A percentile compares a stretch with the other conserved stretches of the same genome.
phyloP scores from a whole-genome alignment of 768 basidiomycete species.

The Rubroboletus pulcherrimus region DNA sequence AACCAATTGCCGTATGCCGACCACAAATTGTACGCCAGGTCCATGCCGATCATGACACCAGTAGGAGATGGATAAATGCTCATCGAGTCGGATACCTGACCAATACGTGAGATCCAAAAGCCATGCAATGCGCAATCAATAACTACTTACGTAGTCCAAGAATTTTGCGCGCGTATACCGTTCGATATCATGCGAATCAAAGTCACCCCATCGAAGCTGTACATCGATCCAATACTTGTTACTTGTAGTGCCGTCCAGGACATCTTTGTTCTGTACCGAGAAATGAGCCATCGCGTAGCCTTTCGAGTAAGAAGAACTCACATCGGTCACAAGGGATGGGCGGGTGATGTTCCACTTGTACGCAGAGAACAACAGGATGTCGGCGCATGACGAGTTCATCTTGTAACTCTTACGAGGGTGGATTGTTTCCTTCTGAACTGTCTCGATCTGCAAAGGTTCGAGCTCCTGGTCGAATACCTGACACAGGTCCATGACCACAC shows the following conservation, averaged over 20 bases:
- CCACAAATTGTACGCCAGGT: slow-evolving; percentile 97
- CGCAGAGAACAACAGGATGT: slow-evolving; percentile 94
- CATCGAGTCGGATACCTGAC: slow-evolving; percentile 89
- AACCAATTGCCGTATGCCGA: slow-evolving; percentile 99
- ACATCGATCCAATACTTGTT: slow-evolving; percentile 99
- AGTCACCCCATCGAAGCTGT: slow-evolving; percentile 95
- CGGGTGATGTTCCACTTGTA: slow-evolving; percentile 99
- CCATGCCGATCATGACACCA: slow-evolving; percentile 98
- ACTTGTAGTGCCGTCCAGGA: slow-evolving; percentile 94
- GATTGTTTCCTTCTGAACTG: slow-evolving; percentile 99
- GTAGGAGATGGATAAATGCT: slow-evolving; percentile 99
- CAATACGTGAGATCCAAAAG: slow-evolving; percentile 1
- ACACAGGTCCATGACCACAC: slow-evolving; percentile 93
- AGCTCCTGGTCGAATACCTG: slow-evolving; percentile 99
- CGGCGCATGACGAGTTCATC: slow-evolving; percentile 99
- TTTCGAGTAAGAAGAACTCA: slow-evolving; percentile 33
- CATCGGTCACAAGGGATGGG: slow-evolving; percentile 92
- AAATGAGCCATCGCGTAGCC: slow-evolving; percentile 3
- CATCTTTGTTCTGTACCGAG: slow-evolving; percentile 73
- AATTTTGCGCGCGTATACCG: slow-evolving; percentile 98
- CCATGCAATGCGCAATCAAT: background rate
- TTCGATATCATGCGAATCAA: slow-evolving; percentile 98
- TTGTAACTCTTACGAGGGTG: slow-evolving; percentile 99
- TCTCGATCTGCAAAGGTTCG: slow-evolving; percentile 97
- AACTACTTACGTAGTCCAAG: slow-evolving; percentile 80